A percentile compares a stretch with the other conserved stretches of the same genome.
These are phyloP conservation scores for Oemleria cerasiformis DNA, from an alignment of 306 rosid species.

Conservation along the genomic window DNA sequence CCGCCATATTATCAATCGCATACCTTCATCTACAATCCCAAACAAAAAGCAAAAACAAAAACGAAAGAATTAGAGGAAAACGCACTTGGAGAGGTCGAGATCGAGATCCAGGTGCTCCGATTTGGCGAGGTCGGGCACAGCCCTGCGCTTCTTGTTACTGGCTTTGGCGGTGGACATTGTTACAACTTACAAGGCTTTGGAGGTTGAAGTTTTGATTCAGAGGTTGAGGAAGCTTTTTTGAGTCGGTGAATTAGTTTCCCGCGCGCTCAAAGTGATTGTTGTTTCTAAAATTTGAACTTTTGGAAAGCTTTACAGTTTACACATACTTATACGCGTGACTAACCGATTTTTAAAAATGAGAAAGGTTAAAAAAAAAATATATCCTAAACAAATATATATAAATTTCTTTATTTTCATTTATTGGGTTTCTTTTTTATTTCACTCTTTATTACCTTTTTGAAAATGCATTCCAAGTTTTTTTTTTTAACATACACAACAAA, in stretches of 20 bases:
- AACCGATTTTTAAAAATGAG: too few relatives aligned
- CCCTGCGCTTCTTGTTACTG: constrained; percentile 45
- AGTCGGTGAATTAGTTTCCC: not conserved
- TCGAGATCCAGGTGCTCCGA: constrained; percentile 51
- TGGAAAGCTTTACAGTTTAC: not conserved
- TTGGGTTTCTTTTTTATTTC: too few relatives aligned
- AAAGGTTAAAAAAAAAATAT: too few relatives aligned
- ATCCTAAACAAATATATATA: too few relatives aligned
- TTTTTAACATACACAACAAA: too few relatives aligned
- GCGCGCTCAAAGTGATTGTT: not conserved
- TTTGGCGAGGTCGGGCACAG: constrained; percentile 42
- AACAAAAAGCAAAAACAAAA: not conserved
- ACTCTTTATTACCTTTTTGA: too few relatives aligned
- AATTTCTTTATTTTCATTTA: too few relatives aligned
- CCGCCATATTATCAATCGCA: constrained; percentile 15
- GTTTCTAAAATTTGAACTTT: not conserved
- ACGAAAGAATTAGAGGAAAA: not conserved
- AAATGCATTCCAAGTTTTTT: too few relatives aligned
- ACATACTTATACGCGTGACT: not conserved
- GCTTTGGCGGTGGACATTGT: constrained; percentile 59
- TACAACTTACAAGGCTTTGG: constrained; percentile 9
- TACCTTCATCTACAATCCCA: constrained; percentile 1
- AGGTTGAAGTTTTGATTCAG: not conserved
- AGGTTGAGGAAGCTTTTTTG: constrained; percentile 7
- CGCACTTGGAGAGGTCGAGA: constrained; percentile 73